Conservation (phyloP, 225 moss, liverwort and hornwort genomes). For the Antitrichia curtipendula region DNA sequence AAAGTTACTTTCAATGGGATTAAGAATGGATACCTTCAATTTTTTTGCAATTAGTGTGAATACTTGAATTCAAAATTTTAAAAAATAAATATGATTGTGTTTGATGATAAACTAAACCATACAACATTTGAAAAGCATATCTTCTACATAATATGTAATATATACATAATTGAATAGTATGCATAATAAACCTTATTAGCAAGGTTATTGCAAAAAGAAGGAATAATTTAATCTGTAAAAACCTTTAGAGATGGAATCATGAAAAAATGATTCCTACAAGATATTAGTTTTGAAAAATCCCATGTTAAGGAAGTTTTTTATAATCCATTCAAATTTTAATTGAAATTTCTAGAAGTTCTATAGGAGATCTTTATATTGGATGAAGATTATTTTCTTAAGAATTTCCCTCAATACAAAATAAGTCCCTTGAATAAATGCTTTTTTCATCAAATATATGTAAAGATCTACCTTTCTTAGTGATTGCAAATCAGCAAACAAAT, state of each 20-base stretch:
- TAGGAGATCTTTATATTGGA: background rate
- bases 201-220: background rate
- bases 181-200: background rate
- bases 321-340: too few relatives aligned
- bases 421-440: accelerated
- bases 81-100: background rate
- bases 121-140: background rate
- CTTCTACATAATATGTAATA: background rate
- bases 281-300: accelerated
- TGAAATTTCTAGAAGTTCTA: background rate
- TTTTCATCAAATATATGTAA: background rate
- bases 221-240: background rate
- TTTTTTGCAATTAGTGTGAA: background rate
- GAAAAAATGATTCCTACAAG: background rate
- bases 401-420: accelerated
- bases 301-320: background rate
- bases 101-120: background rate
- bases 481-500: background rate
- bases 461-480: accelerated
- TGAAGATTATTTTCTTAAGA: background rate
- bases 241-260: accelerated
- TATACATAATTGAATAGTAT: too few relatives aligned
- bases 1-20: background rate
- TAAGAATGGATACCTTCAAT: too few relatives aligned
- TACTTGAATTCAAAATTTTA: background rate